Conservation (phyloP, 176 grass and related monocot genomes). For the Cocos nucifera region DNA sequence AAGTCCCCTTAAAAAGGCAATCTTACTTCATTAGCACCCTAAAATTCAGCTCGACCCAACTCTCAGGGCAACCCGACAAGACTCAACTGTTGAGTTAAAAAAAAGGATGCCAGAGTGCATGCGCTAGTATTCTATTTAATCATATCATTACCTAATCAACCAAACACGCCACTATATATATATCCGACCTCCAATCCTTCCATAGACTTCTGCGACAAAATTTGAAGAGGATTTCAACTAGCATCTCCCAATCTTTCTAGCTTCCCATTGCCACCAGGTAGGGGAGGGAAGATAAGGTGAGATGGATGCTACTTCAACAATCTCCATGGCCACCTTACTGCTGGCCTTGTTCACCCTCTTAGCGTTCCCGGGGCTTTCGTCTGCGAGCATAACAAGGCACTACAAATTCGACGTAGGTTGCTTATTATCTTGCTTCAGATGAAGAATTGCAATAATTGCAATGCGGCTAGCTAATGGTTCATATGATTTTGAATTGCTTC, state of each 20-base stretch:
- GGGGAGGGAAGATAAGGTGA: background rate
- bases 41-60: slow-evolving; percentile 75
- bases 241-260: background rate
- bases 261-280: background rate
- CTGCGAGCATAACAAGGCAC: slow-evolving; percentile 29
- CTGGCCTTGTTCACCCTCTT: slow-evolving; percentile 17
- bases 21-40: slow-evolving; percentile 70
- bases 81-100: slow-evolving; percentile 2
- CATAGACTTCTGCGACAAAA: background rate
- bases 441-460: no score
- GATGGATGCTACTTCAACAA: slow-evolving; percentile 12
- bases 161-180: slow-evolving; percentile 32
- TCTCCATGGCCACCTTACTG: slow-evolving; percentile 2
- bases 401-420: slow-evolving; percentile 52
- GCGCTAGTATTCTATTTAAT: background rate
- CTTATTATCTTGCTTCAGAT: background rate
- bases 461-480: no score
- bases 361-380: slow-evolving; percentile 20
- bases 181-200: slow-evolving; percentile 3
- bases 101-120: slow-evolving; percentile 11
- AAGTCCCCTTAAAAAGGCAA: slow-evolving; percentile 6
- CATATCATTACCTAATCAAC: slow-evolving; percentile 43
- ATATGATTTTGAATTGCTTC: background rate
- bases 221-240: no score
- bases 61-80: slow-evolving; percentile 22